Evolutionary conservation across 352 stramenopile species (phyloP).

Genomic region (Phytopythium boreale): DNA sequence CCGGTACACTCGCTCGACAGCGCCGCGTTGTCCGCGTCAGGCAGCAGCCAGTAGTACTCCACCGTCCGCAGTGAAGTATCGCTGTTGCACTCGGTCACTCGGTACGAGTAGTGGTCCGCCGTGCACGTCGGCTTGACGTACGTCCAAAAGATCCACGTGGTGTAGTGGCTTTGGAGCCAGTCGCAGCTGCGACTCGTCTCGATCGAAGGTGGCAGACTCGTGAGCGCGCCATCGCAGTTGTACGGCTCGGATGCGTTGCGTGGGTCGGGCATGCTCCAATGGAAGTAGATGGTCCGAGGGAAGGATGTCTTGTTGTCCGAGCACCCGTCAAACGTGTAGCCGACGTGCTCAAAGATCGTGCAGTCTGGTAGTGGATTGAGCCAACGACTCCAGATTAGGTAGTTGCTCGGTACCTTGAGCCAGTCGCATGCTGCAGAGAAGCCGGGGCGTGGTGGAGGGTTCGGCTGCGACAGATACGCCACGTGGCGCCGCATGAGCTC

Average conservation of each 20-base stretch:
- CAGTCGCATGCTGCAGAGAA: constrained; percentile 42
- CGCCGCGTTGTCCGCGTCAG: constrained; percentile 16
- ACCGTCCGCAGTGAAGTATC: constrained; percentile 15
- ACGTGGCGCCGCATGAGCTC: constrained; percentile 5
- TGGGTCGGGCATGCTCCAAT: constrained; percentile 32
- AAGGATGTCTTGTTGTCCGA: constrained; percentile 15
- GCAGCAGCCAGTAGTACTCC: constrained; percentile 32
- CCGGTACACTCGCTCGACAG: constrained; percentile 35
- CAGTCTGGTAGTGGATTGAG: constrained; percentile 33
- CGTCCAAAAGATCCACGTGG: constrained; percentile 35
- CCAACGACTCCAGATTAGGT: constrained; percentile 35
- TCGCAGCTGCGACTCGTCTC: constrained; percentile 33
- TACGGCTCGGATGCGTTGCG: constrained; percentile 35
- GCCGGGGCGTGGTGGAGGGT: background rate
- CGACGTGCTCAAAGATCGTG: constrained; percentile 26
- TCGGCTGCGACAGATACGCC: background rate
- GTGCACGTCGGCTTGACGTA: constrained; percentile 27
- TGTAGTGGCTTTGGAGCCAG: constrained; percentile 29
- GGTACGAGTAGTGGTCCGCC: constrained; percentile 35
- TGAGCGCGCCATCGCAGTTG: constrained; percentile 27
- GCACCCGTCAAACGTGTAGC: constrained; percentile 28
- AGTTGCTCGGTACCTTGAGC: constrained; percentile 34
- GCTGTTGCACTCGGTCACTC: constrained; percentile 27
- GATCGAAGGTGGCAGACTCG: constrained; percentile 19
- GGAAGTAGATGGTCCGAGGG: constrained; percentile 24